A percentile compares a stretch with the other conserved stretches of the same genome.
phyloP scores from a whole-genome alignment of 23 red algal species.

The Gracilaria gracilis region DNA sequence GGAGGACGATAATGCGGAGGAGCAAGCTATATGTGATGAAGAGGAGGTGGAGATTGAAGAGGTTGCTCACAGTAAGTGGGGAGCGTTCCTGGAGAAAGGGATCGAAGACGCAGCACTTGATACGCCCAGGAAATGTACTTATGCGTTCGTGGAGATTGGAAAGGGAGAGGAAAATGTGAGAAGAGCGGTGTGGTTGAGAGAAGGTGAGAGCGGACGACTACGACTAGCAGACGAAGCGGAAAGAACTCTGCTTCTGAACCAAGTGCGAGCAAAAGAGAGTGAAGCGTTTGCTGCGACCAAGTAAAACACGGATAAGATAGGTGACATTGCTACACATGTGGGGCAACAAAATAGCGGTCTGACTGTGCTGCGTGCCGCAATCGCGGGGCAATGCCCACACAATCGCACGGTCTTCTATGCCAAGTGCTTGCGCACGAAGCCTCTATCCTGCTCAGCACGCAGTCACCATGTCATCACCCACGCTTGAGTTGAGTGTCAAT shows the following conservation, averaged over 20 bases:
- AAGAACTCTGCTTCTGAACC: neutral
- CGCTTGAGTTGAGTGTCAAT: constrained; percentile 30
- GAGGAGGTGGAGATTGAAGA: neutral
- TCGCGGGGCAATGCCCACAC: neutral
- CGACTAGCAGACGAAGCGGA: constrained; percentile 38
- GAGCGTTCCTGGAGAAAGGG: constrained; percentile 28
- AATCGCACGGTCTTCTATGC: constrained; percentile 49
- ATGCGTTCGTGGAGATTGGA: constrained; percentile 57
- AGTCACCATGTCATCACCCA: constrained; percentile 52
- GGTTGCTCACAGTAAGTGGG: constrained; percentile 16
- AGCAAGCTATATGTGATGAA: neutral
- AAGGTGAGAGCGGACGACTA: constrained; percentile 43
- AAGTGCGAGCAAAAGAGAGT: constrained; percentile 6
- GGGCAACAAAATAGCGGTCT: constrained; percentile 43
- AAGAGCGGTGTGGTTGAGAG: constrained; percentile 43
- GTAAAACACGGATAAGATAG: neutral
- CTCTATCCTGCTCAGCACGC: constrained; percentile 55
- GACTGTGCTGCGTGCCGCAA: constrained; percentile 55
- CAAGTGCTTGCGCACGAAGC: neutral
- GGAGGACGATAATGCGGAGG: neutral
- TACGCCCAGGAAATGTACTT: neutral
- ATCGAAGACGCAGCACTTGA: constrained; percentile 3
- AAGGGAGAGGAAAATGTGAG: neutral
- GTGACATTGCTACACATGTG: neutral
- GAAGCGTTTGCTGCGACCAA: neutral